Conservation (phyloP, 306 rosid species). For the cucumber (Cucumis sativus) region Cucumber_9930_V3 NC_026655.2:22307001-22307500, state of each 20-base stretch:
- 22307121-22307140: constrained; percentile 58
- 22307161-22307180: background rate
- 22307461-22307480: constrained; percentile 63
- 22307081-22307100: constrained; percentile 84
- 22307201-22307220: background rate
- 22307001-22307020: background rate
- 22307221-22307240: constrained; percentile 60
- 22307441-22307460: constrained; percentile 53
- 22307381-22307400: constrained; percentile 70
- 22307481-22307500: constrained; percentile 25
- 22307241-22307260: constrained; percentile 67
- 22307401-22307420: constrained; percentile 68
- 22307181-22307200: background rate
- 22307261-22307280: constrained; percentile 49
- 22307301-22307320: constrained; percentile 58
- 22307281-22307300: constrained; percentile 72
- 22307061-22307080: constrained; percentile 49
- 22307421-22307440: constrained; percentile 57
- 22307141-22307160: constrained; percentile 53
- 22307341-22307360: constrained; percentile 51
- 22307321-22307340: constrained; percentile 54
- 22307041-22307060: constrained; percentile 61
- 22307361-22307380: constrained; percentile 53
- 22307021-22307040: constrained; percentile 46
- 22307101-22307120: constrained; percentile 58